Percentiles rank a stretch among this genome's conserved stretches.
These are phyloP conservation scores for Priceomyces carsonii DNA, from an alignment of 805 yeast genomes.

Conservation along the genomic window DNA sequence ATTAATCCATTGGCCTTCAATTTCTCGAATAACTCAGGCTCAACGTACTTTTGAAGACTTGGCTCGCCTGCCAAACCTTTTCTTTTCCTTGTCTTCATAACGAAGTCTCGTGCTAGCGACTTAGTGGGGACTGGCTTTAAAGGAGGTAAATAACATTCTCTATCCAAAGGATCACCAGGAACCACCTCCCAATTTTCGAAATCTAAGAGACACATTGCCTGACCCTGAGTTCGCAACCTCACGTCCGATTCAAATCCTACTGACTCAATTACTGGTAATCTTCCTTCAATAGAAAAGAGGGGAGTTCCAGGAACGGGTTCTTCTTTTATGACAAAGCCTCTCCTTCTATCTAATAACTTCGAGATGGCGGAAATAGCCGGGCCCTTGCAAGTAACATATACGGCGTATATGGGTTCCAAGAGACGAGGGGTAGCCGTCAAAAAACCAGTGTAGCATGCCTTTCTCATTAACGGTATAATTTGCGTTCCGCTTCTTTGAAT, in stretches of 20 bases:
- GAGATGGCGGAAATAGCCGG: conserved; percentile 50
- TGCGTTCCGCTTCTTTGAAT: conserved; percentile 59
- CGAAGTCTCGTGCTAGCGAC: conserved; percentile 83
- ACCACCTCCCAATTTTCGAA: conserved; percentile 75
- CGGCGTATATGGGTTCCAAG: conserved; percentile 76
- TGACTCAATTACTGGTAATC: conserved; percentile 86
- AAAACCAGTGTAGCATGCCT: conserved; percentile 81
- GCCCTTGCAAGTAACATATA: conserved; percentile 57
- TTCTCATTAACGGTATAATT: conserved; percentile 76
- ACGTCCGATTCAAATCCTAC: conserved; percentile 88
- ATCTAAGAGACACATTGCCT: conserved; percentile 65
- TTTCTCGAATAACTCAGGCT: conserved; percentile 53
- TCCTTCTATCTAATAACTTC: conserved; percentile 54
- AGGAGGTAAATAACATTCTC: conserved; percentile 59
- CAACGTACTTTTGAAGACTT: conserved; percentile 64
- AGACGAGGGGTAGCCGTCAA: conserved; percentile 76
- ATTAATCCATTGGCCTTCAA: conserved; percentile 49
- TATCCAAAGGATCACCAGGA: conserved; percentile 91
- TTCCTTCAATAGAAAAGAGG: conserved; percentile 59
- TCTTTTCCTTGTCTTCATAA: conserved; percentile 83
- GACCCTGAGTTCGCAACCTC: conserved; percentile 74
- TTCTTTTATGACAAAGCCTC: conserved; percentile 56
- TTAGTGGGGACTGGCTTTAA: conserved; percentile 71
- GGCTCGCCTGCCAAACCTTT: conserved; percentile 83
- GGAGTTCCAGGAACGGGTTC: conserved; percentile 72